Percentiles rank a stretch among this genome's conserved stretches.
Evolutionary conservation across 2,329 filamentous ascomycete genomes (phyloP).

Genomic region (Leptosphaerulina australis): DNA sequence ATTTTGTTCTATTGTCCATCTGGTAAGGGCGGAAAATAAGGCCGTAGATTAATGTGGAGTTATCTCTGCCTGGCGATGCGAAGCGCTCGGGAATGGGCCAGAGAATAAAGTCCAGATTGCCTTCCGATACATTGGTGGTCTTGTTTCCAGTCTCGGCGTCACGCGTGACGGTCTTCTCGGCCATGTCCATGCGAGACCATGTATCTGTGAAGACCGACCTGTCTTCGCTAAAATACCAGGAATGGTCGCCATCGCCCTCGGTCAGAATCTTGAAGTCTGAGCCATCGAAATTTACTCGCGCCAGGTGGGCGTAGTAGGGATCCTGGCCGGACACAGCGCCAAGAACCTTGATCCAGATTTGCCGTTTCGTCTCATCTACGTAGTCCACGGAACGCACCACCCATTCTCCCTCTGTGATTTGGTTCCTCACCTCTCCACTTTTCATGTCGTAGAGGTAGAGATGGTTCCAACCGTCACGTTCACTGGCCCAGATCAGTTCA

Average conservation of each 20-base stretch:
- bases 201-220: slow-evolving; percentile 29
- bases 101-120: slow-evolving; percentile 21
- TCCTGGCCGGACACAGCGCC: slow-evolving; percentile 31
- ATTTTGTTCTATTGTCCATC: slow-evolving; percentile 34
- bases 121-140: slow-evolving; percentile 22
- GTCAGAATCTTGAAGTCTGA: slow-evolving; percentile 34
- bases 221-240: slow-evolving; percentile 25
- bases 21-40: slow-evolving; percentile 32
- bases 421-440: slow-evolving; percentile 47
- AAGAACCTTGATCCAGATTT: slow-evolving; percentile 31
- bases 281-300: slow-evolving; percentile 36
- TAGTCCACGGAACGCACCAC: slow-evolving; percentile 31
- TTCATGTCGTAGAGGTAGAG: slow-evolving; percentile 35
- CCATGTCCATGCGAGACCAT: slow-evolving; percentile 36
- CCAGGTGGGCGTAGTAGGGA: slow-evolving; percentile 35
- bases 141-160: slow-evolving; percentile 30
- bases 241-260: slow-evolving; percentile 31
- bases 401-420: slow-evolving; percentile 50
- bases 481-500: slow-evolving; percentile 35
- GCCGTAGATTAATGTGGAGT: slow-evolving; percentile 33
- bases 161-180: slow-evolving; percentile 26
- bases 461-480: slow-evolving; percentile 39
- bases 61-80: slow-evolving; percentile 30
- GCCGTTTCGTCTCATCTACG: slow-evolving; percentile 29
- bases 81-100: slow-evolving; percentile 37